Conservation (phyloP, 2,329 filamentous ascomycete species). For the Claviceps capensis region DNA sequence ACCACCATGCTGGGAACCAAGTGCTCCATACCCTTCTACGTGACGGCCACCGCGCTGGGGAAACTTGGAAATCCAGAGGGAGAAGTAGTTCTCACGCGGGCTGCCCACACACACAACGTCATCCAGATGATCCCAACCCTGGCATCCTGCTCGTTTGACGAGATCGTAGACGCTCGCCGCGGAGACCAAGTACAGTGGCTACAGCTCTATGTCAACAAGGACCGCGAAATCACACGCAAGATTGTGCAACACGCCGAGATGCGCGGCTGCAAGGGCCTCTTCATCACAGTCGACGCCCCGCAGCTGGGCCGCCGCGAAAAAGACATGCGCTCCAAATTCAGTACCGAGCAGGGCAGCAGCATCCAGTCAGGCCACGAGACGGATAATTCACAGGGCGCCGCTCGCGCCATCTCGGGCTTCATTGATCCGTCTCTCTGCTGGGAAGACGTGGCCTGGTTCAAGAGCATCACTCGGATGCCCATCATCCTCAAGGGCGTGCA, state of each 20-base stretch:
- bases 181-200: constrained; percentile 88
- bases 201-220: constrained; percentile 94
- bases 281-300: constrained; percentile 96
- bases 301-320: constrained; percentile 92
- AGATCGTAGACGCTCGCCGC: constrained; percentile 74
- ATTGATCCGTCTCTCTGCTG: constrained; percentile 91
- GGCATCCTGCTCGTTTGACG: constrained; percentile 93
- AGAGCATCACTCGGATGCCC: constrained; percentile 80
- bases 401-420: constrained; percentile 87
- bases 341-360: constrained; percentile 63
- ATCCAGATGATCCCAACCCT: constrained; percentile 98
- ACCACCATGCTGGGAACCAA: constrained; percentile 92
- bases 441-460: constrained; percentile 92
- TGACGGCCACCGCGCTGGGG: constrained; percentile 88
- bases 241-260: constrained; percentile 87
- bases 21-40: constrained; percentile 79
- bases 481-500: constrained; percentile 96
- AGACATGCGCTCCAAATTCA: constrained; percentile 92
- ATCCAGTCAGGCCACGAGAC: constrained; percentile 67
- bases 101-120: constrained; percentile 73
- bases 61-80: constrained; percentile 91
- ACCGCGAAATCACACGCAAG: constrained; percentile 75
- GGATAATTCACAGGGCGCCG: constrained; percentile 82
- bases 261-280: constrained; percentile 86
- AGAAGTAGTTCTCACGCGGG: constrained; percentile 79